Base-by-base conservation (phyloP, 768 basidiomycete genomes). In the Leccinum rimulosum region DNA sequence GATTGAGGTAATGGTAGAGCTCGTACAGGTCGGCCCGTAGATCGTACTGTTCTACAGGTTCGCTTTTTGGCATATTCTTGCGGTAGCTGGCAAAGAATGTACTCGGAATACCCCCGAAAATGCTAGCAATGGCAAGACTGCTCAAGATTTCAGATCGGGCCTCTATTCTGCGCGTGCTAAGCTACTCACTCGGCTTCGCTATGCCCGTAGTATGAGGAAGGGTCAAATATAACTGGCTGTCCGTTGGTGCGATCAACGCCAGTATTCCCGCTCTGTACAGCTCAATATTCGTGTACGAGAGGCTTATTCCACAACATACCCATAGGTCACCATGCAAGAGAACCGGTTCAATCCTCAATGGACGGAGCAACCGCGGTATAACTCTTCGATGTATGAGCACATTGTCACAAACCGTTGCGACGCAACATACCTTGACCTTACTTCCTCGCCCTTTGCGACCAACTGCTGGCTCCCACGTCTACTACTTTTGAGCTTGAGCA, bases 1-100 rank as follows among this genome's bases (percentile, higher is more conserved):
- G 91, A 64, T 93, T 93, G 62, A 92, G 74, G 66, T 91, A 90
- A 71, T 93, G 91, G 62, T 88, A 93, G 28, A 92, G 72, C 70
- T 90, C 83, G 63, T 93, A 92, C n/a, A 92, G 71, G 53, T 88
- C 82, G 33, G 72, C 79, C 35, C 91, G 81, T 38, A 85, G 76
- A 30, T 78, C 77, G 66, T 89, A 91, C 66, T 91, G 81, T 4
- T 81, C 79, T 4, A 77, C 77, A 6, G 90, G 90, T 35, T 86
- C 80, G 1, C 85, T 77, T 69, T 85, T 90, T 0, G 87, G 85
- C 30, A 79, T 74, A 62, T 84, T 59, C 50, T 82, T 61, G 62
- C 91, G 86, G 64, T 93, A 93, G 19, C 81, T 80, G 27, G 76
- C 72, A 67, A 83, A 89, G 73, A 92, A 92, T 0, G 77, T 70